These are phyloP conservation scores for Zygosaccharomyces lentus DNA, from an alignment of 805 yeast genomes.

Conservation along the genomic window DNA sequence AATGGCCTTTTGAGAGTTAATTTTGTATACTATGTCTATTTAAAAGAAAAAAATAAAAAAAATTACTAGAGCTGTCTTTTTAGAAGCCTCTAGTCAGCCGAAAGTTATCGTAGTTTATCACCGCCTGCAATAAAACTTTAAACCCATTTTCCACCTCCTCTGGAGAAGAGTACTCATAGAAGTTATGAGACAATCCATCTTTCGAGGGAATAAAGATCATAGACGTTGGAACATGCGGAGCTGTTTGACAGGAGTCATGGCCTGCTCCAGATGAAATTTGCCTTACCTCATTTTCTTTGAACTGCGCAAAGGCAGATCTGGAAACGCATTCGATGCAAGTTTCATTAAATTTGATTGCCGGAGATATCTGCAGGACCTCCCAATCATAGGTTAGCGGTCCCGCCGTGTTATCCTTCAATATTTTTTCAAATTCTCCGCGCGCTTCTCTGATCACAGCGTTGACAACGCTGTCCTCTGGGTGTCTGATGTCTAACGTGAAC, in stretches of 20 bases:
- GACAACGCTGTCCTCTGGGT: conserved; percentile 44
- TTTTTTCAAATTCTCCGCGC: conserved; percentile 36
- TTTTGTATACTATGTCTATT: conserved; percentile 1
- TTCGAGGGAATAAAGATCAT: conserved; percentile 70
- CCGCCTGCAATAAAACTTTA: conserved; percentile 50
- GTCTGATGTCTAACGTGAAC: conserved; percentile 60
- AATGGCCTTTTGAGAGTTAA: neutral
- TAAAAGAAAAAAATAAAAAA: conserved; percentile 4
- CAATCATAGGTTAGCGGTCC: conserved; percentile 38
- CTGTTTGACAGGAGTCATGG: conserved; percentile 64
- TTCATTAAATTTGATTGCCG: conserved; percentile 56
- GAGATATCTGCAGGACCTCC: conserved; percentile 45
- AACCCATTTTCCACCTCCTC: conserved; percentile 61
- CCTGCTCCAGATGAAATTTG: conserved; percentile 67
- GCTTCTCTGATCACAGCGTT: conserved; percentile 38
- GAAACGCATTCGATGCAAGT: conserved; percentile 48
- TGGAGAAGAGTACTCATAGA: conserved; percentile 60
- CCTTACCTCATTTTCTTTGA: conserved; percentile 42
- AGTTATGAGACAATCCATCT: conserved; percentile 65
- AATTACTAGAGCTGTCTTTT: neutral
- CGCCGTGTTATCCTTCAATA: conserved; percentile 34
- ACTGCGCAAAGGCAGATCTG: conserved; percentile 47
- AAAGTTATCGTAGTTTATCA: conserved; percentile 38
- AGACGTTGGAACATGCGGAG: conserved; percentile 56
- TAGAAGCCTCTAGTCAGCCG: conserved; percentile 21